Evolutionary conservation across 805 yeast genomes (phyloP), one percentile per base, ranked within the genome.

Genomic region (Zygoascus bituminiphila): DNA sequence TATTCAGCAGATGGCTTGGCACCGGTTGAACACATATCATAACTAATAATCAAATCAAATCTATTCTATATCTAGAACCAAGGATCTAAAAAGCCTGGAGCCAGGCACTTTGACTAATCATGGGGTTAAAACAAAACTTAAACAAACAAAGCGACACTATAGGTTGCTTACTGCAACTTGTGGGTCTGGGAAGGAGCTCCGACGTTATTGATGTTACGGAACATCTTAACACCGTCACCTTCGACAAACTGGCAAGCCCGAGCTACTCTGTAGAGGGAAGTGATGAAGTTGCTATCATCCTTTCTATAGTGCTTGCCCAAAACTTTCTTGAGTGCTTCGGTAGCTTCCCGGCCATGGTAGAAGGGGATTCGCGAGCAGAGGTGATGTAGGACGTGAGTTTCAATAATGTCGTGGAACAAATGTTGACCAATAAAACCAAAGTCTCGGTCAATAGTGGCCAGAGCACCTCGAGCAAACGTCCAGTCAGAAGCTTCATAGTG

Each of bases 301-400:
- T 75, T 68, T 52, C 72, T 74, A 72, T 86, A 87, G 67, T 84
- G 88, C 55, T 77, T 75, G 58, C 95, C 95, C 93, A 86, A 82
- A 52, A 83, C 91, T 66, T 81, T 78, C 70, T 81, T 78, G 67
- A 86, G 81, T 47, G 85, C 91, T 52, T 70, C 87, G 51, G 87
- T 74, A 44, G 84, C 93, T 61, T 77, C 79, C 65, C 91, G 55
- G 44, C 55, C 94, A 59, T 84, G 82, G 74, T 86, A 86, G 71
- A 87, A 87, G 43, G 95, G 95, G 56, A 86, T 84, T 66, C 94
- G 74, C 9, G 89, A 81, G 54, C 78, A 81, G 66, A 77, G 87
- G 69, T 86, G 95, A 70, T 86, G 95, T 59, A 83, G 74, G 47
- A 87, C 95, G 64, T 86, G 95, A 46, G 95, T 87, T 70, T 86